Evolutionary conservation across 495 filamentous ascomycete species (phyloP).

Genomic region (Tuber umbilicatum): DNA sequence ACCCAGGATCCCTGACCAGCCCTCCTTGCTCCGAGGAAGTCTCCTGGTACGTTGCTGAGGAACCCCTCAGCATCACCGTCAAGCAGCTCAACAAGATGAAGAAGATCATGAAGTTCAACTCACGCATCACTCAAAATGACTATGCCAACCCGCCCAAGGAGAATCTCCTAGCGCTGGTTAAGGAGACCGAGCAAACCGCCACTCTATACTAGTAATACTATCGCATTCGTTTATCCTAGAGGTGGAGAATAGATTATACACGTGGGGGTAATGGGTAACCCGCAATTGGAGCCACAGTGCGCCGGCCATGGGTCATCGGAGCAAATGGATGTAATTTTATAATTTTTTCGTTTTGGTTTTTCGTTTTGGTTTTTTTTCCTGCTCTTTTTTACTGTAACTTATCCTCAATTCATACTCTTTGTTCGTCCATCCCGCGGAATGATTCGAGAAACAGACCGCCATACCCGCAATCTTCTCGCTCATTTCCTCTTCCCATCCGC

Average conservation of each 20-base stretch:
- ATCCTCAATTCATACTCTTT: neutral
- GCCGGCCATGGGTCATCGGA: neutral
- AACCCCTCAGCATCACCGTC: conserved; percentile 50
- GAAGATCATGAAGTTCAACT: conserved; percentile 59
- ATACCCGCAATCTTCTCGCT: neutral
- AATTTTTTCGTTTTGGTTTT: too few species aligned
- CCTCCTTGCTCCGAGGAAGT: conserved; percentile 63
- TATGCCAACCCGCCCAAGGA: conserved; percentile 7
- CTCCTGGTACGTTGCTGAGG: conserved; percentile 52
- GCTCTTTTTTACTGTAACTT: neutral
- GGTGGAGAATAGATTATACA: neutral
- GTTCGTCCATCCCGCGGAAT: neutral
- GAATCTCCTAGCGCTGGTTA: conserved; percentile 12
- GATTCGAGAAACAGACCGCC: neutral
- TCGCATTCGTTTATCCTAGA: neutral
- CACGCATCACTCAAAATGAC: conserved; percentile 52
- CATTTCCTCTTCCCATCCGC: neutral
- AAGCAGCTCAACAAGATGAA: conserved; percentile 51
- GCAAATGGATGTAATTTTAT: neutral
- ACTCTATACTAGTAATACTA: neutral
- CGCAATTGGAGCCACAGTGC: neutral
- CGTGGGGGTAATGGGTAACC: neutral
- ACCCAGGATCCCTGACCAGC: conserved; percentile 60
- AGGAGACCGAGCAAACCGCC: neutral
- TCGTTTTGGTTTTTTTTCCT: neutral